Evolutionary conservation across 352 stramenopile genomes (phyloP), one percentile per base, ranked within the genome.

Genomic region (Pseudoperonospora humuli): DNA sequence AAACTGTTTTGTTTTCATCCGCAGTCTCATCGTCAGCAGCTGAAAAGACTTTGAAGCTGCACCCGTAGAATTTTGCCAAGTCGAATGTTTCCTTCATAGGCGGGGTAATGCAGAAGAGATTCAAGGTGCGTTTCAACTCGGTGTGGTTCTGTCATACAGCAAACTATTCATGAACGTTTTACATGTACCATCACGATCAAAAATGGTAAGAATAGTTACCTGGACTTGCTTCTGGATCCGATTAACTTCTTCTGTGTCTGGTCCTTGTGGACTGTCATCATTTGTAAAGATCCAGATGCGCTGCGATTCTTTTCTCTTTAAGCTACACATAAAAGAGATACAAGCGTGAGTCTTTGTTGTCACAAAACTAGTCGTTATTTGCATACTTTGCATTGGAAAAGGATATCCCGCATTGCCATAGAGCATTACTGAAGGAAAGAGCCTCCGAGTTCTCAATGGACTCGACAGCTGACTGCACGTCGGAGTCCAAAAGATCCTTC

Each of bases 241-340:
- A 1, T 59, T 58, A 10, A 57, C 44, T 54, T 92, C 80, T 40
- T 88, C 74, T 5, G 45, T 51, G 24, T 86, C 72, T n/a, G 67
- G 59, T 2, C 56, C 41, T 5, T 56, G 33, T 6, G 69, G 71
- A 14, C 40, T 57, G 49, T 92, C 80, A 56, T 89, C 70, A 46
- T 92, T 89, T 20, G 80, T 92, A 46, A 92, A 88, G 40, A 89
- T 71, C 80, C 80, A 92, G 21, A 89, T 71, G n/a, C 75, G 76
- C 50, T 92, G 76, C 21, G 71, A 76, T 50, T 92, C 77, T 46
- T 86, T 85, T 56, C 87, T 86, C 53, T 88, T 89, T n/a, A 92
- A 57, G 40, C 79, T 92, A 34, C 3, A 21, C n/a, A 31, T 7
- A 7, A 23, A 17, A 39, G 14, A 15, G 20, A 45, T 15, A 20